A percentile compares a stretch with the other conserved stretches of the same genome.
These are phyloP conservation scores for Citrullus amarus DNA, from an alignment of 306 rosid genomes.

Conservation along the genomic window DNA sequence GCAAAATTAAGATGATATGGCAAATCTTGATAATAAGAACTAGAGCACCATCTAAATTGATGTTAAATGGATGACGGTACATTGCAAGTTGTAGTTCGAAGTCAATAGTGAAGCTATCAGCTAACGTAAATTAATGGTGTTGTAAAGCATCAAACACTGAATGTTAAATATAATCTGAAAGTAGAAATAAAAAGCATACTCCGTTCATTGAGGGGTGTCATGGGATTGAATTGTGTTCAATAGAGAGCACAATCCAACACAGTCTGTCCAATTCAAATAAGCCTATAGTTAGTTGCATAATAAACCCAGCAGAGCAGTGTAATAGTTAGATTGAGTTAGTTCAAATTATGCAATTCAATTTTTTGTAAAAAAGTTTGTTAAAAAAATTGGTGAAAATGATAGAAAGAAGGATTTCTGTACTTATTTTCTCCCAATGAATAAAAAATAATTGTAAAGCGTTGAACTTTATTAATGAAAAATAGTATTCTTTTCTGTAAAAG, in stretches of 20 bases:
- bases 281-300: background rate
- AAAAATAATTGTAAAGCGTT: background rate
- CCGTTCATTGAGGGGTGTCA: background rate
- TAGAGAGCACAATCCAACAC: background rate
- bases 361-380: background rate
- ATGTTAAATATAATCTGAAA: too few relatives aligned
- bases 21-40: background rate
- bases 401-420: background rate
- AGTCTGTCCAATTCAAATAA: background rate
- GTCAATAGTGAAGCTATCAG: background rate
- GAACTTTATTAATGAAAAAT: background rate
- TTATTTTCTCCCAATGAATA: background rate
- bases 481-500: background rate
- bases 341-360: background rate
- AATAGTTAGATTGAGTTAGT: background rate
- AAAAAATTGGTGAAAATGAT: background rate
- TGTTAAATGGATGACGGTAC: background rate
- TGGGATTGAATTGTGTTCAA: background rate
- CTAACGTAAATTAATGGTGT: background rate
- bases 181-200: background rate
- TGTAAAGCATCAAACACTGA: background rate
- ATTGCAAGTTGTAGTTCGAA: constrained; percentile 1
- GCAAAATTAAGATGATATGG: background rate
- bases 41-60: background rate
- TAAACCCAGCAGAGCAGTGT: background rate